Evolutionary conservation across 345 rosid genomes (phyloP), one percentile per base, ranked within the genome.

Genomic region (Salix koriyanagi): DNA sequence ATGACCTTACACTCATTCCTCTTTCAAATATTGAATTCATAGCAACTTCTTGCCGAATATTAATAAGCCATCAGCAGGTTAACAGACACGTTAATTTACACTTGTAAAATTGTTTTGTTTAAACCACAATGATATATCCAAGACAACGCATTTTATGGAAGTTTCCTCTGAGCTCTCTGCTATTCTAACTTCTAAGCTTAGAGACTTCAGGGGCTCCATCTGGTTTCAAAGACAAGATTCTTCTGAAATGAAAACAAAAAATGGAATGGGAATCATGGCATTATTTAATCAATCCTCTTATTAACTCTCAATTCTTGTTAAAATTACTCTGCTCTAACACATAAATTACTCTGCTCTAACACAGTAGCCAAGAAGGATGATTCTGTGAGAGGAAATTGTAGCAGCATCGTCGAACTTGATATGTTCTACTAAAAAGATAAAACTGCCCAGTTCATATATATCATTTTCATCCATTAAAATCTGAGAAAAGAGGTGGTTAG

Each of bases 391-490:
- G 64, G 28, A 58, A 23, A n/a, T 23, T 58, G 5, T 9, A 58
- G 28, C 10, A 5, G 0, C 64, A 58, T 23, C 3, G 64, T 10
- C 4, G 28, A 58, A 23, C 64, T 1, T 66, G 36, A 34, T 18
- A 3, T 36, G 8, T 6, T 28, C 1, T 1, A 9, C 11, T 18
- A 9, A 65, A 5, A 54, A 28, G 13, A 44, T 25, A 39, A 15
- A 75, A 7, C 6, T 2, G 19, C 11, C 71, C n/a, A 16, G 7
- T 23, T 3, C 37, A 37, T 14, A 74, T 72, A 37, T 18, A 74
- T 72, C 77, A 41, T 77, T 83, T 67, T 78, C 77, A 73, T 71
- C 58, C 69, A 80, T 74, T 81, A 39, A 74, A 52, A 68, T 68
- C 46, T 8, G 62, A 46, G 36, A 30, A 75, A 72, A 75, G 28